Evolutionary conservation across 768 basidiomycete genomes (phyloP).

Genomic region (Mycena pura): DNA sequence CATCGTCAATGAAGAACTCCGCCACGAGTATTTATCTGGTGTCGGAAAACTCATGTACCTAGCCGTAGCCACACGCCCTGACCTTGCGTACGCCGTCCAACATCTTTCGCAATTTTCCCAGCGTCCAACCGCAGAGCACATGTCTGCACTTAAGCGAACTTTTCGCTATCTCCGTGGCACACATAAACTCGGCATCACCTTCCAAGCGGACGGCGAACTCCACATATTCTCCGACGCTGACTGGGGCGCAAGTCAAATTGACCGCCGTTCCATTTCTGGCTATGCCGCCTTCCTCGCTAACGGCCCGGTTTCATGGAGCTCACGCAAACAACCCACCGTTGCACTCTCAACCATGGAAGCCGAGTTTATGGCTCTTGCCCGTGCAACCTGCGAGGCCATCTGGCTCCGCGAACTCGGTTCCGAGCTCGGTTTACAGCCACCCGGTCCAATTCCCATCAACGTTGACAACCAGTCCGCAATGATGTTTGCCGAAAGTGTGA

Average conservation of each 20-base stretch:
- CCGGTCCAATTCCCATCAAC: constrained; percentile 19
- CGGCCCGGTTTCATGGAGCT: constrained; percentile 40
- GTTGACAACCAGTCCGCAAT: constrained; percentile 40
- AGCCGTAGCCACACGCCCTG: constrained; percentile 38
- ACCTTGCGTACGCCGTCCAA: constrained; percentile 38
- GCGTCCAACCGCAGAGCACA: constrained; percentile 37
- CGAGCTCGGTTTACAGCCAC: constrained; percentile 16
- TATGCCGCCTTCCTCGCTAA: constrained; percentile 36
- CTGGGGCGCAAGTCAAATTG: constrained; percentile 27
- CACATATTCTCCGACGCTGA: constrained; percentile 10
- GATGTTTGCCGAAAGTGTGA: constrained; percentile 27
- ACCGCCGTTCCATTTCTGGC: constrained; percentile 36
- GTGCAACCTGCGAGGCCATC: constrained; percentile 36
- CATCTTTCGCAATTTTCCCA: constrained; percentile 33
- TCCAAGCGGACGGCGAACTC: not conserved
- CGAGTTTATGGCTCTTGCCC: constrained; percentile 43
- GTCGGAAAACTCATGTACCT: constrained; percentile 39
- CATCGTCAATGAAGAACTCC: not conserved
- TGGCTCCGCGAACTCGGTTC: constrained; percentile 33
- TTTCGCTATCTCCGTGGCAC: constrained; percentile 43
- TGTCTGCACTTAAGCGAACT: constrained; percentile 40
- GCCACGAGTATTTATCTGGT: constrained; percentile 28
- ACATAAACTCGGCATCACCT: constrained; percentile 10
- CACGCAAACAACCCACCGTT: constrained; percentile 39
- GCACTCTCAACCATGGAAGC: constrained; percentile 33